Evolutionary conservation across 768 basidiomycete genomes (phyloP), one percentile per base, ranked within the genome.

Genomic region (Russula lepida): DNA sequence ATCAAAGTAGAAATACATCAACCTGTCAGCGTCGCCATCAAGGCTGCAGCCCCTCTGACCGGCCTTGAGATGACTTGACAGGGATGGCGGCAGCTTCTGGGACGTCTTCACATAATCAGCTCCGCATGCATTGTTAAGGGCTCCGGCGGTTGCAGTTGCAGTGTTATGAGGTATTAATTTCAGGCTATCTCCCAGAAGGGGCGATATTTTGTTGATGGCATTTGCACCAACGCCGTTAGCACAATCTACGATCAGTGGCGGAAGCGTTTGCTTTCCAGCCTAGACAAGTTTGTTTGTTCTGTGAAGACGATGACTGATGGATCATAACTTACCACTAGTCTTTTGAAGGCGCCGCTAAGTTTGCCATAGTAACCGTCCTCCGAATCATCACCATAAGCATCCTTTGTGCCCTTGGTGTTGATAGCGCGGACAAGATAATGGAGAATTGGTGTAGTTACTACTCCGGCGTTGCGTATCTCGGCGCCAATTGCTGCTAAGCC

Each of bases 51-150:
- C 95, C 46, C 94, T 82, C 70, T 92, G 82, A 15, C 88, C 86
- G 23, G 86, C 78, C 58, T 82, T 77, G 54, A 94, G 74, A 23
- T 79, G 74, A 30, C 81, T 76, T 7, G 74, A 74, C 33, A 98
- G 74, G 6, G 88, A 86, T 27, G 91, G 88, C 9, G 97, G 97
- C 11, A 91, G 75, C 63, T 78, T 85, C 75, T 99, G 97, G 41
- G 78, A 79, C 3, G 95, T 98, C 77, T 99, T 99, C 68, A 98
- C 95, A 70, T 79, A 98, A 74, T 99, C 97, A 43, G 97, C 97
- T 33, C 97, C 97, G 70, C 94, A 98, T 33, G 83, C 73, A 63
- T 85, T 78, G 74, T 99, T 99, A 59, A 99, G 81, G 0, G 83
- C 82, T 21, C 89, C 90, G 0, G 80, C 72, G 8, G 82, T 84